Evolutionary conservation across 805 yeast genomes (phyloP), one percentile per base, ranked within the genome.

Genomic region (Hanseniaspora pseudoguilliermondii): DNA sequence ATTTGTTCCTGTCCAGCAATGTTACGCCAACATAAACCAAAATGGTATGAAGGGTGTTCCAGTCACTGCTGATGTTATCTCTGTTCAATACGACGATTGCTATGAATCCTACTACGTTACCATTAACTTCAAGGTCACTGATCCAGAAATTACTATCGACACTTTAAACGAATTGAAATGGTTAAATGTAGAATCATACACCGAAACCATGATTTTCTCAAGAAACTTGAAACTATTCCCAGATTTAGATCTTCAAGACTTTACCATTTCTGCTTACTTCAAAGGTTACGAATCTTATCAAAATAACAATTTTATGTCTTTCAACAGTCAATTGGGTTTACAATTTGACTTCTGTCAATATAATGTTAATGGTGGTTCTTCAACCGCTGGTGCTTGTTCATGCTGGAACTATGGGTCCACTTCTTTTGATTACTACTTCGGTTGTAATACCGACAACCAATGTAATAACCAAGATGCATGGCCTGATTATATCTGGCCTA

Each of bases 271-370:
- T 38, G 43, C 43, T 36, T 48, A 48, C 25, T 35, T 48, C 23
- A 21, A 21, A 23, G 51, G 51, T n/a, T 21, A 25, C 18, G 21
- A 23, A 10, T 25, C 29, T 15, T 2, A 6, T 25, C 36, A 23
- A 2, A 7, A 27, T 9, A 6, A 10, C 5, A 7, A 23, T 6
- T 5, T 16, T 25, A 16, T 48, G 39, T 6, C 9, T 8, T 38
- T 38, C 16, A 34, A 34, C 23, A 38, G n/a, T 18, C 51, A 48
- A 23, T 18, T 48, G 9, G 57, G 57, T 43, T 49, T 55, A 11
- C 57, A 55, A 39, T 55, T 55, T 38, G 57, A 55, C 32, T 55
- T 47, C 47, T 55, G 57, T 23, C 53, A 55, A 49, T 44, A 44
- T 11, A 21, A 34, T 35, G 23, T 35, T 18, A 42, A 42, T 29